Conservation (phyloP, 208 protist genomes). For the Leishmania tropica region DNA sequence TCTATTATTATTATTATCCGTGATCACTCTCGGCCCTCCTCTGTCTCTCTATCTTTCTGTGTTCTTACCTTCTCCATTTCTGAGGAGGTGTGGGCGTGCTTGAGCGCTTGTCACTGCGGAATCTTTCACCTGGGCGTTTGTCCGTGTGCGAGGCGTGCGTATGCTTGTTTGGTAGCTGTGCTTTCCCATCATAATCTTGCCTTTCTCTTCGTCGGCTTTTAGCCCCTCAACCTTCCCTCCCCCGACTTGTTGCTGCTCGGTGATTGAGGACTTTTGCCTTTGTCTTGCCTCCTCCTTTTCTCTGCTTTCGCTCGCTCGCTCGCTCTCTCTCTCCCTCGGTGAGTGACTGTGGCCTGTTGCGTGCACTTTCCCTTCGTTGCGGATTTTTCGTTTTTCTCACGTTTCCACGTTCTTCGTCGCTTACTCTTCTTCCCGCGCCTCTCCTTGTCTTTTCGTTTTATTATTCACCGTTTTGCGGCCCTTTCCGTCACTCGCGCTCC, state of each 20-base stretch:
- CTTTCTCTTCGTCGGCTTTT: not conserved
- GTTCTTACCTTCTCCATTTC: not conserved
- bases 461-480: not conserved
- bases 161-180: not conserved
- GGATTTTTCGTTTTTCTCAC: slow-evolving; percentile 9
- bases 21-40: not conserved
- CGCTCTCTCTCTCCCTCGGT: not conserved
- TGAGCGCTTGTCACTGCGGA: not conserved
- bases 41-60: not conserved
- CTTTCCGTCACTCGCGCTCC: not conserved
- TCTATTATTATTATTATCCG: not conserved
- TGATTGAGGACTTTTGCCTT: not conserved
- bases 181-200: not conserved
- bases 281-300: not conserved
- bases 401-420: slow-evolving; percentile 4
- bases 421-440: slow-evolving; percentile 5
- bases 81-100: not conserved
- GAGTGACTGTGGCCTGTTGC: not conserved
- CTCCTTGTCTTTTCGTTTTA: slow-evolving; percentile 12
- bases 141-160: not conserved
- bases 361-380: not conserved
- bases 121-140: not conserved
- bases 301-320: not conserved
- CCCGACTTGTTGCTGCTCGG: not conserved
- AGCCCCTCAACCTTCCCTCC: not conserved